phyloP scores from a whole-genome alignment of 2,329 filamentous ascomycete genomes.

The Microdochium trichocladiopsis region DNA sequence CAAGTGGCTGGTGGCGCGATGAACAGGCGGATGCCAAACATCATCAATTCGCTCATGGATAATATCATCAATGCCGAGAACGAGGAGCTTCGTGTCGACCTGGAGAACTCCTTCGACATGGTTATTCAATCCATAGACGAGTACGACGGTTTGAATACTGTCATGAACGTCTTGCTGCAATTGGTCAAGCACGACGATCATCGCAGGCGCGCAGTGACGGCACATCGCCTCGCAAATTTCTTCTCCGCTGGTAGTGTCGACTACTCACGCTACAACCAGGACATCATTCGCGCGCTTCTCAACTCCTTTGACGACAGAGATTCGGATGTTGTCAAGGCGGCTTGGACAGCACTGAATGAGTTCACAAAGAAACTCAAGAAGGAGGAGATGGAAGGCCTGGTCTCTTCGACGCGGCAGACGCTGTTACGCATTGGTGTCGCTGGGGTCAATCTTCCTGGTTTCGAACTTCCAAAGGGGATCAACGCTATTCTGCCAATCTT shows the following conservation, averaged over 20 bases:
- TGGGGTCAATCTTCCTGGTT: constrained; percentile 79
- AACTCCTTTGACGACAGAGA: constrained; percentile 90
- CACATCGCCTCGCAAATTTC: constrained; percentile 77
- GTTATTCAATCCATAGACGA: constrained; percentile 92
- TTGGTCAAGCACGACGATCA: constrained; percentile 93
- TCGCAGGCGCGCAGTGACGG: constrained; percentile 69
- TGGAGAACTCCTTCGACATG: constrained; percentile 77
- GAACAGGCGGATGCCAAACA: constrained; percentile 81
- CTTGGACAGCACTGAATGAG: constrained; percentile 80
- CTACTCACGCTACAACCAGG: constrained; percentile 92
- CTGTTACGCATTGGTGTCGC: constrained; percentile 84
- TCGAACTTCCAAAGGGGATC: constrained; percentile 91
- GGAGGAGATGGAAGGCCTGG: constrained; percentile 95
- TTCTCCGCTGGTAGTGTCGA: constrained; percentile 76
- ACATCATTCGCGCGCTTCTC: constrained; percentile 83
- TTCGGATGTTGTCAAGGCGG: constrained; percentile 74
- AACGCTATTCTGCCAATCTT: constrained; percentile 95
- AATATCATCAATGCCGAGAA: constrained; percentile 76
- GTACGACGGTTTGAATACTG: constrained; percentile 88
- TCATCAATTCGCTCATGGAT: constrained; percentile 91
- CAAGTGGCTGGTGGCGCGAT: constrained; percentile 86
- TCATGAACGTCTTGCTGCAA: constrained; percentile 87
- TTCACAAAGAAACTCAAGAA: constrained; percentile 88
- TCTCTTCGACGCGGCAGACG: constrained; percentile 77
- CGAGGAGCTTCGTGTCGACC: constrained; percentile 62